Evolutionary conservation across 208 protist species (phyloP).

Genomic region (Acanthamoeba castellanii): DNA sequence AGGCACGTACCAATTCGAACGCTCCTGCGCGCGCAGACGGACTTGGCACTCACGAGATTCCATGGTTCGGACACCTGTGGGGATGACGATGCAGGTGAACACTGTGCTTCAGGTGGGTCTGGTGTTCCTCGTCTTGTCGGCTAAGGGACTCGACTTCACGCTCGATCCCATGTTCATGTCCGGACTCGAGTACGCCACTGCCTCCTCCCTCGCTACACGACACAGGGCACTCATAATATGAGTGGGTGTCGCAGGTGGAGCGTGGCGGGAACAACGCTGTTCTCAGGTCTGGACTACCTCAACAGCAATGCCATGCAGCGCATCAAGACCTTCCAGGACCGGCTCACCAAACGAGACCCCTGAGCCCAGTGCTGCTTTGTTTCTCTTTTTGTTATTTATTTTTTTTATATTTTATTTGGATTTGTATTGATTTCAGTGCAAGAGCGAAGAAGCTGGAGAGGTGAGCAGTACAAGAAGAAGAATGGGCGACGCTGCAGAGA

Average conservation of each 20-base stretch:
- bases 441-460: no score
- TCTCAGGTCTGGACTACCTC: background rate
- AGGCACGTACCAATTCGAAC: background rate
- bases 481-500: no score
- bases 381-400: no score
- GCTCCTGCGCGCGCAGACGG: background rate
- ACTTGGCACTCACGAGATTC: background rate
- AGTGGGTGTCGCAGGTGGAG: background rate
- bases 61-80: no score
- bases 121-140: background rate
- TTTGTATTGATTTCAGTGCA: no score
- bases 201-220: background rate
- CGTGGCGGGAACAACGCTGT: background rate
- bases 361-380: no score
- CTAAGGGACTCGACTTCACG: background rate
- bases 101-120: background rate
- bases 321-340: background rate
- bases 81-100: background rate
- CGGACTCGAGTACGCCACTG: background rate
- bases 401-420: no score
- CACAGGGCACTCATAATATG: background rate
- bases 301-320: slow-evolving; percentile 6
- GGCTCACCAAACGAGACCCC: background rate
- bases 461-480: no score
- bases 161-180: background rate